Base-by-base conservation (phyloP, 768 basidiomycete species). In the Agrocybe praecox region DNA sequence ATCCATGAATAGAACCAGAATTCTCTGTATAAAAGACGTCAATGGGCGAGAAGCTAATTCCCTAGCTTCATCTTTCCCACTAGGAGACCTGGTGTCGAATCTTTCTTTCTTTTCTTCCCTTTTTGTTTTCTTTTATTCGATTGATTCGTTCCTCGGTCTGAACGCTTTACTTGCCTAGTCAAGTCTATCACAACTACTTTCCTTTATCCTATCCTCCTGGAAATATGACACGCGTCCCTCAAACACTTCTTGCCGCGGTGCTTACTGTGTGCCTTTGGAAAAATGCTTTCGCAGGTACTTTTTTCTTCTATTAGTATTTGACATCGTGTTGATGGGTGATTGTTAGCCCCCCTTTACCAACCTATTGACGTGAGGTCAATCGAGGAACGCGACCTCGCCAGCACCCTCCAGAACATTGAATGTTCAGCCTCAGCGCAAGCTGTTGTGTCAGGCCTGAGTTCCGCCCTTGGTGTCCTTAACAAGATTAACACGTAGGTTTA, bases 341-440 rank as follows among this genome's bases (percentile, higher is more conserved):
- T 10, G n/a, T 3, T 14, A 63, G 62, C 60, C 19, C 62, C 62
- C 18, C 36, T 60, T 6, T 53, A 23, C 36, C 62, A 60, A 15
- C 40, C 49, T 2, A 29, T 61, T 26, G 62, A 63, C 8, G 45
- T 56, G 40, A 56, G 56, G 23, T 48, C 58, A 19, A 46, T 62
- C 19, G 62, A 62, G 42, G 52, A 55, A n/a, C 62, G 62, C 17
- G 58, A 57, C 7, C 59, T 64, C 6, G 48, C 63, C 7, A 55
- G 53, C 54, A 62, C 62, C 49, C 60, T 66, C 42, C 59, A 66
- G 49, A 66, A 66, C 61, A 66, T 66, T 47, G 63, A 62, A 52
- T 66, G 63, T 48, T 66, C 65, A 5, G 49, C 59, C 9, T 64
- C 65, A 24, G 65, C 65, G 3, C 51, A 50, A 24, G 60, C 61